Evolutionary conservation across 306 rosid genomes (phyloP), one percentile per base, ranked within the genome.

Genomic region (Fagus sylvatica): DNA sequence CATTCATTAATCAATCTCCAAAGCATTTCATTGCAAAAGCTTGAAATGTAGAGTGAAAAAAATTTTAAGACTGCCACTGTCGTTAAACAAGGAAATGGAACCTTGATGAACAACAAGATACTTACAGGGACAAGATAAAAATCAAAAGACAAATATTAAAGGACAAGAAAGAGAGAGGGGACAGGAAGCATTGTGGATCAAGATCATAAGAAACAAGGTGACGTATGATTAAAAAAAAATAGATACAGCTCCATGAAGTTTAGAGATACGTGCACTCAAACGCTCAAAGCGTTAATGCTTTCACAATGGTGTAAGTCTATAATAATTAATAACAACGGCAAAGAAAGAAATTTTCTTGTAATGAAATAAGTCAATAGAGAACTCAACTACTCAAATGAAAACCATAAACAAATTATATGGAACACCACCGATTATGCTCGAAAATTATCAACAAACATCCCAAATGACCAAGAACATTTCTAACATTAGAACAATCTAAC

Each of bases 11-110:
- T 43, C 78, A 72, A 60, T 56, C 36, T 37, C 43, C n/a, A 43
- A 4, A 49, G 76, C 53, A 71, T 22, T 67, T 22, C 37, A 70
- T 32, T 17, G 71, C 78, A 66, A 37, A 57, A 13, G 41, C 75
- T 4, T 32, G 66, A 32, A 32, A 30, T 17, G 6, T 32, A 62
- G 69, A 62, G 42, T 62, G 8, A 9, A 33, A 9, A 6, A 32
- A 32, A 43, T 22, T 22, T 22, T 22, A 22, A 71, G 71, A 22
- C 42, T 30, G 19, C 10, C 56, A 57, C 57, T 17, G 11, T 46
- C 32, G 12, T 15, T 12, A n/a, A 6, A 37, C 43, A 74, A 33
- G 53, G 7, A 59, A 36, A 64, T 64, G 41, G 5, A 15, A 37
- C 46, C 69, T 37, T 34, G 11, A 64, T 64, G 37, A 4, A 59